Evolutionary conservation across 257 asterid genomes (phyloP).

Genomic region (Cynanchum wilfordii): DNA sequence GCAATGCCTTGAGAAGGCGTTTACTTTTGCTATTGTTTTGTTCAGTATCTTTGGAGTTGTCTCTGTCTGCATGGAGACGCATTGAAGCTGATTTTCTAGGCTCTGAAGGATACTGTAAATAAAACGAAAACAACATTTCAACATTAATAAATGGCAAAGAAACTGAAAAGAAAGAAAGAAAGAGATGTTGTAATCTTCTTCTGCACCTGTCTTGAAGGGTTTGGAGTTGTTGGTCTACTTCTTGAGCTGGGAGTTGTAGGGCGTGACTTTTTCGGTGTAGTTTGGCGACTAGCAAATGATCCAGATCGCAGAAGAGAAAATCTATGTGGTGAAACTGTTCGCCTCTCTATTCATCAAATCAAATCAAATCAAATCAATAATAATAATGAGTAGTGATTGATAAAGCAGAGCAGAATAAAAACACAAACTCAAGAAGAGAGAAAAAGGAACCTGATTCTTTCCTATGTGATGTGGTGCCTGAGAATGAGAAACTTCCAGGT

Average conservation of each 20-base stretch:
- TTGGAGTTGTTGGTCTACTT: constrained; percentile 69
- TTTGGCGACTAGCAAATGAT: constrained; percentile 60
- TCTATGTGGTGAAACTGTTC: constrained; percentile 72
- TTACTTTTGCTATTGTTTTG: constrained; percentile 73
- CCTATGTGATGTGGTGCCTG: constrained; percentile 32
- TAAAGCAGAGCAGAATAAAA: background rate
- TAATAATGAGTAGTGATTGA: background rate
- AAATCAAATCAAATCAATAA: constrained; percentile 10
- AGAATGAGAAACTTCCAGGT: constrained; percentile 50
- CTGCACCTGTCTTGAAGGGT: constrained; percentile 50
- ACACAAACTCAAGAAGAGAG: background rate
- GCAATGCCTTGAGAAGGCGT: constrained; percentile 79
- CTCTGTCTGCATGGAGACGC: constrained; percentile 60
- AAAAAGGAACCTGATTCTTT: constrained; percentile 55
- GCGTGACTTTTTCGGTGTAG: constrained; percentile 65
- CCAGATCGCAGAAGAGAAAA: constrained; percentile 81
- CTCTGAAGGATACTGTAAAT: constrained; percentile 50
- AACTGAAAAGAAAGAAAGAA: constrained; percentile 5
- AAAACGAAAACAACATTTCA: background rate
- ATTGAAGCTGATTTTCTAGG: constrained; percentile 81
- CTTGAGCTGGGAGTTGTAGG: constrained; percentile 60
- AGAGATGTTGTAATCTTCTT: background rate
- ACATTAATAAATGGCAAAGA: background rate
- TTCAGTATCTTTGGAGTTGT: constrained; percentile 49
- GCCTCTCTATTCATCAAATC: constrained; percentile 46